A percentile compares a stretch with the other conserved stretches of the same genome.
phyloP scores from a whole-genome alignment of 2,329 filamentous ascomycete genomes.

The Ascocoryne sarcoides region DNA sequence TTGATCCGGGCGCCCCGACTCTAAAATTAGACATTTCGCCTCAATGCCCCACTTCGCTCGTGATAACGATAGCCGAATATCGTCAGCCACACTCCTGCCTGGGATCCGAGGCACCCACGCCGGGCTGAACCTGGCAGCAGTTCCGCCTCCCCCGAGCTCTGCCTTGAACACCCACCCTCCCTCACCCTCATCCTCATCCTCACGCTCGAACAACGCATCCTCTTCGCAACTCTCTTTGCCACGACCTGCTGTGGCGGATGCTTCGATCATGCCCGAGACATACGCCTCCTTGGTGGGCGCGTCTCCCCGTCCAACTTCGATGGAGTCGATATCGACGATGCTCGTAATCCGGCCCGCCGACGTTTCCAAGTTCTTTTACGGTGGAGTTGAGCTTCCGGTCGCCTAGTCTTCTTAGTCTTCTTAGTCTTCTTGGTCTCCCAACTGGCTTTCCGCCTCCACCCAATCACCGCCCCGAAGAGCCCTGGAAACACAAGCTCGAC shows the following conservation, averaged over 20 bases:
- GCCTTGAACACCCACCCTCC: background rate
- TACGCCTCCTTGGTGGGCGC: background rate
- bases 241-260: background rate
- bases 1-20: background rate
- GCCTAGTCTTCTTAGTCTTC: conserved; percentile 11
- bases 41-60: no score
- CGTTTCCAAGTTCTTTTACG: background rate
- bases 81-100: background rate
- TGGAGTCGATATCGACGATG: background rate
- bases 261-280: background rate
- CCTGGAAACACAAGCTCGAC: conserved; percentile 11
- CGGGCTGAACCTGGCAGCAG: background rate
- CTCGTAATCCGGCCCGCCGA: no score
- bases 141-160: background rate
- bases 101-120: background rate
- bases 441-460: no score
- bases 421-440: no score
- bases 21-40: background rate
- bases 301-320: no score
- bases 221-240: background rate
- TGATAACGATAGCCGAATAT: no score
- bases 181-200: no score
- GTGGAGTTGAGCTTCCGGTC: background rate
- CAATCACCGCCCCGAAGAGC: conserved; percentile 16
- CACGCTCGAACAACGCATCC: background rate